Evolutionary conservation across 1,139 yeast genomes (phyloP), one percentile per base, ranked within the genome.

Genomic region (Geotrichum klebahnii): DNA sequence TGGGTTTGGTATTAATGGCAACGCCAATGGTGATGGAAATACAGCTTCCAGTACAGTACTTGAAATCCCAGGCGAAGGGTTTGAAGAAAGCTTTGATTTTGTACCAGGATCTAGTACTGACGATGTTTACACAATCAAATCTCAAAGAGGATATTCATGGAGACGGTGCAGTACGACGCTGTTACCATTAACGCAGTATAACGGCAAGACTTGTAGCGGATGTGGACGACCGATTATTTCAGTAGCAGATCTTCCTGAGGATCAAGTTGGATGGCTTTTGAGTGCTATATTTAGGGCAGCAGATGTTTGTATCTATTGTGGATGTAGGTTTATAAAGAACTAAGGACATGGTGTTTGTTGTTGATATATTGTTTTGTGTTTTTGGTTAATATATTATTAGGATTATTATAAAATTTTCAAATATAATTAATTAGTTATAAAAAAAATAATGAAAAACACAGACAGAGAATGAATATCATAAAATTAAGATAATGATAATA

Each of bases 241-340:
- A 9, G 12, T 28, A 3, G 23, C 20, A 14, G 22, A 24, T 20
- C 3, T 44, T n/a, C 41, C 26, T 4, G 33, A 34, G 9, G 37
- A 23, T n/a, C 38, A 42, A n/a, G 17, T 10, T 4, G 50, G 50
- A 17, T 16, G 20, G 5, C 24, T 50, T 5, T 3, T 46, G 4
- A 36, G 40, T 16, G 20, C 33, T 5, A 37, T 50, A 6, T 33
- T 50, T 9, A 37, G 26, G 14, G 50, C 50, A 9, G 28, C 44
- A n/a, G 53, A 50, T 41, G 29, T 50, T 14, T 50, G 53, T 46
- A 50, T 50, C 12, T 50, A 50, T 34, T 50, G 53, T 42, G 53
- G 53, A 9, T 44, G 52, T 17, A 26, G 41, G 34, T 49, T 49
- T 44, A 39, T 44, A 19, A 44, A 44, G 8, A 43, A 48, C 22